Evolutionary conservation across 169 alveolate species (phyloP), one percentile per base, ranked within the genome.

Genomic region (Eimeria brunetti): DNA sequence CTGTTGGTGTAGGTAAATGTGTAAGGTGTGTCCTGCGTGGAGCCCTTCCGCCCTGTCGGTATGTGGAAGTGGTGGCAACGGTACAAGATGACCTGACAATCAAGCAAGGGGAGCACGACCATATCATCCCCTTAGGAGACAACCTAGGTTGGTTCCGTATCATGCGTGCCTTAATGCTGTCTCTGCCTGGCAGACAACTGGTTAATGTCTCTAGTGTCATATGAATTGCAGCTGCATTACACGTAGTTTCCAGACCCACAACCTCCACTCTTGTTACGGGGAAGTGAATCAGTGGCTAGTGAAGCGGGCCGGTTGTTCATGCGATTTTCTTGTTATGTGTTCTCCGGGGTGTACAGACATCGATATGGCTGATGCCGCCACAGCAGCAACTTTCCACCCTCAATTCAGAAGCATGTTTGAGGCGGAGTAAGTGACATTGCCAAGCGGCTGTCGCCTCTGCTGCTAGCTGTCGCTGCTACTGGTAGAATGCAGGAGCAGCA

Each of bases 311-410:
- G 8, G 7, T 0, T 33, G 49, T 6, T 33, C 49, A 33, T 22
- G 24, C n/a, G 51, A 49, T 14, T 12, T 69, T 36, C 36, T 2
- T 11, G 27, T 36, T 33, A 33, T 69, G 80, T 69, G 46, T 30
- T 11, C 20, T 67, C 24, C n/a, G 76, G 85, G 62, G 58, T 8
- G 51, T 33, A 46, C 91, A 85, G 91, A 85, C 78, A 85, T 85
- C 20, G 80, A 85, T 58, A 60, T 85, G 46, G 91, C 67, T 38
- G 91, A 85, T 60, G 91, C 91, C 4, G 78, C 91, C 36, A 85
- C 91, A 24, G 91, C 91, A 62, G 91, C 91, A 46, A 85, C 91
- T 64, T 85, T 85, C 91, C 91, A 85, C 60, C 91, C 91, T 8
- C 91, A 85, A n/a, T 85, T 85, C 78, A 85, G 44, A 44, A 80